Evolutionary conservation across 495 filamentous ascomycete species (phyloP).

Genomic region (Podospora sp.): DNA sequence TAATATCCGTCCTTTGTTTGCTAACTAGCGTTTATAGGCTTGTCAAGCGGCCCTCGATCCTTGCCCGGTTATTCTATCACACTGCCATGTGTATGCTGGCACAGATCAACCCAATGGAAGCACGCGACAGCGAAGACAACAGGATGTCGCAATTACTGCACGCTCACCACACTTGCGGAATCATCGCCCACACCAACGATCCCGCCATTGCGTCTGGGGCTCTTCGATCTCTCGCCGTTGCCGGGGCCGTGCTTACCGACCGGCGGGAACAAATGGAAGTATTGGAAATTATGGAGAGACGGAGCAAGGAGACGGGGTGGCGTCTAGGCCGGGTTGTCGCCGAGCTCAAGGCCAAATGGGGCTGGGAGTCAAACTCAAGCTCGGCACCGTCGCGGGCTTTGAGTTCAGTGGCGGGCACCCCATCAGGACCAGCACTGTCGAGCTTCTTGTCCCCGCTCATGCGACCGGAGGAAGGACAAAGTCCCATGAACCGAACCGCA

Average conservation of each 20-base stretch:
- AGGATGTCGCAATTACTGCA: slow-evolving; percentile 67
- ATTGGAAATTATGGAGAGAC: slow-evolving; percentile 71
- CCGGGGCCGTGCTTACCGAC: slow-evolving; percentile 70
- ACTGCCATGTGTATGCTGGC: slow-evolving; percentile 79
- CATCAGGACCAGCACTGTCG: not conserved
- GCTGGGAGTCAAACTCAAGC: slow-evolving; percentile 56
- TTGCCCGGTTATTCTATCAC: slow-evolving; percentile 91
- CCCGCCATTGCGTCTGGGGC: slow-evolving; percentile 75
- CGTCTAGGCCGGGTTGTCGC: slow-evolving; percentile 65
- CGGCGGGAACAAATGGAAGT: slow-evolving; percentile 80
- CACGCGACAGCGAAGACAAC: slow-evolving; percentile 63
- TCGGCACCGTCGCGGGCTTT: not conserved
- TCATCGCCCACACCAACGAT: slow-evolving; percentile 82
- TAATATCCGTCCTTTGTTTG: not conserved
- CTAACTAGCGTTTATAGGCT: slow-evolving; percentile 58
- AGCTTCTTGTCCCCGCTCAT: not conserved
- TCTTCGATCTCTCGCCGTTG: slow-evolving; percentile 75
- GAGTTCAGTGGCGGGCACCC: not conserved
- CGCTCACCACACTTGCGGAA: slow-evolving; percentile 82
- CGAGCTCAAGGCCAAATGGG: slow-evolving; percentile 76
- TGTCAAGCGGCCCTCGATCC: slow-evolving; percentile 75
- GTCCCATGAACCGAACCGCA: not conserved
- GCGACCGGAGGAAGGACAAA: not conserved
- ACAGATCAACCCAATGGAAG: slow-evolving; percentile 70
- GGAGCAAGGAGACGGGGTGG: slow-evolving; percentile 80